phyloP scores from a whole-genome alignment of 805 yeast genomes.

The Sugiyamaella lignohabitans region DNA sequence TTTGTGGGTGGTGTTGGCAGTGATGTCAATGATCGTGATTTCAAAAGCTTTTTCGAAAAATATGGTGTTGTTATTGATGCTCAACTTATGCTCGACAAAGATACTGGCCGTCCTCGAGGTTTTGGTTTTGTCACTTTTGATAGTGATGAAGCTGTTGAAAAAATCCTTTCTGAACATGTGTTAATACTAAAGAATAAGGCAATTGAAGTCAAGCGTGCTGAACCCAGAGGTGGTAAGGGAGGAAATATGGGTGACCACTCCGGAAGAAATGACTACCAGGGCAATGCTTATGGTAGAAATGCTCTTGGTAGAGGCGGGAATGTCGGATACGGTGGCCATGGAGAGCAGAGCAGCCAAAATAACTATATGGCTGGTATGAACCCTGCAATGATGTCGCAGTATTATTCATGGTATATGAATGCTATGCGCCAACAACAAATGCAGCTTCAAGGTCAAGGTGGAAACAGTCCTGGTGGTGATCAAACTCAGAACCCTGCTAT shows the following conservation, averaged over 20 bases:
- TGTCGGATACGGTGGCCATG: background rate
- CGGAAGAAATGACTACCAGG: constrained; percentile 12
- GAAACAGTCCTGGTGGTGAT: constrained; percentile 8
- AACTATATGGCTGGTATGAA: constrained; percentile 31
- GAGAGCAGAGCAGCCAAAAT: constrained; percentile 5
- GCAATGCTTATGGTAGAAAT: constrained; percentile 6
- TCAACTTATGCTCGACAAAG: constrained; percentile 94
- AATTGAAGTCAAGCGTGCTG: constrained; percentile 41
- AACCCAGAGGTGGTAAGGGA: constrained; percentile 28
- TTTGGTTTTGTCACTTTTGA: constrained; percentile 96
- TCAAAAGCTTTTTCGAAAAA: constrained; percentile 75
- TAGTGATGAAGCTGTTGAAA: constrained; percentile 88
- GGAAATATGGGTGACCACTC: constrained; percentile 12
- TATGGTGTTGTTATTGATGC: constrained; percentile 93
- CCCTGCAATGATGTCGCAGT: constrained; percentile 38
- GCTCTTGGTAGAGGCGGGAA: constrained; percentile 3
- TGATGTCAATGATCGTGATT: constrained; percentile 86
- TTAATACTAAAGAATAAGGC: constrained; percentile 75
- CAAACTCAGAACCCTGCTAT: too few species aligned
- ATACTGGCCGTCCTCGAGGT: constrained; percentile 94
- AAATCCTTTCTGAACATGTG: constrained; percentile 74
- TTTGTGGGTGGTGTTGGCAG: constrained; percentile 97
- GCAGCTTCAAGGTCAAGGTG: constrained; percentile 24
- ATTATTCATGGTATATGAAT: constrained; percentile 37
- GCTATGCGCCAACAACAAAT: constrained; percentile 35